Conservation (phyloP, 2,329 filamentous ascomycete genomes). For the Apiospora saccharicola region DNA sequence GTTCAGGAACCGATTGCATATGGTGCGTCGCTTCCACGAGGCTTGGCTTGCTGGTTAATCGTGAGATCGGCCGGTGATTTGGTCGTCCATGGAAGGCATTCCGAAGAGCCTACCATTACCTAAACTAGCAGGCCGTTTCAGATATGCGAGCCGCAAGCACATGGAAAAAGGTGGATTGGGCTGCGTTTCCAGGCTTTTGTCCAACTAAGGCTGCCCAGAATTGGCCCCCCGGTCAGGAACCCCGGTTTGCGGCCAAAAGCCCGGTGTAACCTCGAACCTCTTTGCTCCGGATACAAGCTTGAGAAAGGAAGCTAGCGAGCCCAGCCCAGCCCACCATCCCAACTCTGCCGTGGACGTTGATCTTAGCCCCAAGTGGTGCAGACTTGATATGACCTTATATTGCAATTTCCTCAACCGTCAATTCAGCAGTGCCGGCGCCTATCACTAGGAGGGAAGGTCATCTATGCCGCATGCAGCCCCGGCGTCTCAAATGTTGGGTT, state of each 20-base stretch:
- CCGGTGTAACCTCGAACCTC: conserved; percentile 13
- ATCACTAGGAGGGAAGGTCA: background rate
- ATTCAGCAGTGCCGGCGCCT: conserved; percentile 4
- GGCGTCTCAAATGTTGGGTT: conserved; percentile 16
- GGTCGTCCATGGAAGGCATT: conserved; percentile 10
- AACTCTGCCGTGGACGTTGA: conserved; percentile 10
- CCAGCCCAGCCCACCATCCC: background rate
- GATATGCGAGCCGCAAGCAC: conserved; percentile 19
- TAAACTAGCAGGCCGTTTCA: conserved; percentile 11
- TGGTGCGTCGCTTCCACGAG: background rate
- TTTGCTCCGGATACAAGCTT: background rate
- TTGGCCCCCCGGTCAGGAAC: background rate
- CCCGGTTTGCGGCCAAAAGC: conserved; percentile 5
- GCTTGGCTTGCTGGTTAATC: background rate
- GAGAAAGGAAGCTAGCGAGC: background rate
- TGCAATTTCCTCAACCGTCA: conserved; percentile 16
- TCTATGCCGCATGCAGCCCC: background rate
- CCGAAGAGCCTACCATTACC: background rate
- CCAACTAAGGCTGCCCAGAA: background rate
- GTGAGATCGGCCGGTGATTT: conserved; percentile 1
- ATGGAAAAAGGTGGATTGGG: background rate
- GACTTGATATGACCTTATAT: conserved; percentile 1
- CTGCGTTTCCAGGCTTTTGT: conserved; percentile 5
- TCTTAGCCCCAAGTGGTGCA: background rate
- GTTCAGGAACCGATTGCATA: conserved; percentile 17